Evolutionary conservation across 805 yeast species (phyloP).

Genomic region (Hanseniaspora jakobsenii): DNA sequence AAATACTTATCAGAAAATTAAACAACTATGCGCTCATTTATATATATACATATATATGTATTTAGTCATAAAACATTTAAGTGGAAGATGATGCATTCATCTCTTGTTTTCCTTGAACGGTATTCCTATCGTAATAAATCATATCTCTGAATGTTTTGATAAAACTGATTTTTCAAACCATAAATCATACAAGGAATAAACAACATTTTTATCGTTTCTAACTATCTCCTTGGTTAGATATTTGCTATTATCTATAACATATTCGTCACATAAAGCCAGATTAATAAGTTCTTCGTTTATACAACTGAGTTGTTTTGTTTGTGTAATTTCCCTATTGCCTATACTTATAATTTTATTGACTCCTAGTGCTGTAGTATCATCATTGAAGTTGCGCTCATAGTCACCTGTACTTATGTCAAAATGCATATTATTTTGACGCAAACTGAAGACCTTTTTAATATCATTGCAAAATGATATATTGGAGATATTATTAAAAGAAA

Average conservation of each 20-base stretch:
- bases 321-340: not conserved
- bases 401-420: too few relatives aligned
- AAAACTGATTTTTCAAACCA: constrained; percentile 11
- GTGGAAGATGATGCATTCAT: not conserved
- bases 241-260: not conserved
- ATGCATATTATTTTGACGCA: not conserved
- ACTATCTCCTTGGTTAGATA: not conserved
- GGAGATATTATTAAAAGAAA: constrained; percentile 1
- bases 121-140: not conserved
- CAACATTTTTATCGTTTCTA: too few relatives aligned
- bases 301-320: not conserved
- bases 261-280: not conserved
- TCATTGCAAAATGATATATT: not conserved
- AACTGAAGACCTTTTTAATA: not conserved
- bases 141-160: not conserved
- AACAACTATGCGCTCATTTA: too few relatives aligned
- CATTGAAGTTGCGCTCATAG: not conserved
- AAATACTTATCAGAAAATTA: too few relatives aligned
- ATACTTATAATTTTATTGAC: not conserved
- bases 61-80: too few relatives aligned
- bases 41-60: too few relatives aligned
- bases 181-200: not conserved
- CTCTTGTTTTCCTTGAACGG: not conserved
- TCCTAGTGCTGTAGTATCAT: not conserved
- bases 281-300: too few relatives aligned